These are phyloP conservation scores for Arthroderma sp. DNA, from an alignment of 2,329 filamentous ascomycete genomes.

Conservation along the genomic window DNA sequence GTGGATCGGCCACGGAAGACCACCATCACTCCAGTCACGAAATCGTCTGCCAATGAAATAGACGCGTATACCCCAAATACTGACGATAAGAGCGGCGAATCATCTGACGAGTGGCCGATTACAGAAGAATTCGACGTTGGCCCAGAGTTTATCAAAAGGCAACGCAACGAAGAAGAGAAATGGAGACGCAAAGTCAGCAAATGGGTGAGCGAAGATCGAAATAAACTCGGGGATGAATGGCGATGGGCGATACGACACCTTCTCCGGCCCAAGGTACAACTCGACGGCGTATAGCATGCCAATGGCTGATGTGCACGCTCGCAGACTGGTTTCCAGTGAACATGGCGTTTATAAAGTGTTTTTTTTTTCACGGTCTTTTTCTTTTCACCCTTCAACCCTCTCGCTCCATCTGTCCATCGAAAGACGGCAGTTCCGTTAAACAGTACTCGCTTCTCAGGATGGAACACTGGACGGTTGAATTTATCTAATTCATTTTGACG, in stretches of 20 bases:
- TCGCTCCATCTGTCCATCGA: no score
- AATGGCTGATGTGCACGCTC: no score
- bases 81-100: conserved; percentile 31
- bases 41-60: conserved; percentile 8
- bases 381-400: no score
- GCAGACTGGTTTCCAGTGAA: no score
- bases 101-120: conserved; percentile 63
- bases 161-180: conserved; percentile 79
- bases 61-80: conserved; percentile 19
- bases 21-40: conserved; percentile 6
- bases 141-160: conserved; percentile 78
- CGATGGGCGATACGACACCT: conserved; percentile 56
- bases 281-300: no score
- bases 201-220: conserved; percentile 56
- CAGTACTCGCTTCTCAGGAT: no score
- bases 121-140: conserved; percentile 97
- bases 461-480: no score
- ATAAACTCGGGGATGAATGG: conserved; percentile 45
- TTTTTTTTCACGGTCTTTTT: no score
- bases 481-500: no score
- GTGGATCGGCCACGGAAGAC: conserved; percentile 45
- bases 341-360: no score
- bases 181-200: conserved; percentile 80
- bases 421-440: no score
- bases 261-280: not conserved